Evolutionary conservation across 2,329 filamentous ascomycete genomes (phyloP), one percentile per base, ranked within the genome.

Genomic region (Pseudogymnoascus verrucosus): DNA sequence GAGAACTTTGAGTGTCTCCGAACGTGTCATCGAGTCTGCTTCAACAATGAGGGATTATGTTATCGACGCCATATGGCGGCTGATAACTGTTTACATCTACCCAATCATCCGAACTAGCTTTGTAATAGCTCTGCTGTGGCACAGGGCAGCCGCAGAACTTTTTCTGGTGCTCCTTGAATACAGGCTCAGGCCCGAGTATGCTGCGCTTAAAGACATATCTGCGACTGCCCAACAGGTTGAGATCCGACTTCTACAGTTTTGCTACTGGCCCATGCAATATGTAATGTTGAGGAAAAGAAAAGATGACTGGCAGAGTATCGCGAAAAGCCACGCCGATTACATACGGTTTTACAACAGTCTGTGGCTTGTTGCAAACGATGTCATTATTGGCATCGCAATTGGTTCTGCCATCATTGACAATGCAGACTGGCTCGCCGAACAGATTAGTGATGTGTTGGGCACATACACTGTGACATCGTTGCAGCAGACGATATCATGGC

Each of bases 301-400:
- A 73, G 87, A 88, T 67, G 91, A 96, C 70, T 98, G 95, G 93
- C 90, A 92, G 64, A 98, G 93, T 74, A 89, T 98, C 63, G 97
- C 93, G 0, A 95, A 89, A 59, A 96, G 89, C 70, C 93, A 99
- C 75, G 91, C 93, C 0, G 95, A 99, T 75, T 99, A 99, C 74
- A 99, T 99, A 68, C 89, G 95, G 14, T 99, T 99, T 76, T 99
- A 98, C 78, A 99, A 99, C 75, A 97, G 92, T 71, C 80, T 99
- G 4, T 99, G 95, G 95, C 89, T 99, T 7, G 95, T 99, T 21
- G 93, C 93, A 31, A 99, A 99, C 77, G 95, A 99, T 77, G 89
- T 99, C 57, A 99, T 99, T 68, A 98, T 99, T 65, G 96, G 95
- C 26, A 97, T 99, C 68, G 95, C 95, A 1, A 78, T 99, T 6